Conservation (phyloP, 352 stramenopile species). For the Peronospora belbahrii region DNA sequence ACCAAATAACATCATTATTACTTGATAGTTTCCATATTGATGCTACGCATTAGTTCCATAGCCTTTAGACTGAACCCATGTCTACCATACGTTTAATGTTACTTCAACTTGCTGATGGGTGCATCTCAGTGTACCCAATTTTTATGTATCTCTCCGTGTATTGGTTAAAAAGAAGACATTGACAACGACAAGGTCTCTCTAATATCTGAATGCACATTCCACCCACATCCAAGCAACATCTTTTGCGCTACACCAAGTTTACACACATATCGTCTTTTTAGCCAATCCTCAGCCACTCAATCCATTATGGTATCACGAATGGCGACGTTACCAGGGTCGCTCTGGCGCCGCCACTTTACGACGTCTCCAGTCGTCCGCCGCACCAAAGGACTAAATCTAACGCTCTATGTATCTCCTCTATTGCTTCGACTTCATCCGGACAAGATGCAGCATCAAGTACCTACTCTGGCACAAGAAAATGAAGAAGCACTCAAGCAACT, state of each 20-base stretch:
- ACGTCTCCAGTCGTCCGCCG: constrained; percentile 1
- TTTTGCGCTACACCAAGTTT: too few species aligned
- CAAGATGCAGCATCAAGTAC: constrained; percentile 42
- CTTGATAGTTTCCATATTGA: not conserved
- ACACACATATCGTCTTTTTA: too few species aligned
- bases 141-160: too few species aligned
- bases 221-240: too few species aligned
- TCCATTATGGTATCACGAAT: constrained; percentile 10
- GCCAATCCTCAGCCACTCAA: constrained; percentile 9
- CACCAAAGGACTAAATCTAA: constrained; percentile 44
- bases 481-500: constrained; percentile 73
- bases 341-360: constrained; percentile 13
- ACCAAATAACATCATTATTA: constrained; percentile 14
- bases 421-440: constrained; percentile 65
- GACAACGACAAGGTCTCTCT: too few species aligned
- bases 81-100: too few species aligned
- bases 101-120: constrained; percentile 4
- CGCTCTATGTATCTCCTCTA: constrained; percentile 55
- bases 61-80: not conserved
- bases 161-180: too few species aligned
- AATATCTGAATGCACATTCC: too few species aligned
- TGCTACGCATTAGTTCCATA: not conserved
- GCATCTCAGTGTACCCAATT: constrained; percentile 1
- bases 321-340: not conserved
- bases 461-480: constrained; percentile 39